Evolutionary conservation across 352 stramenopile species (phyloP).

Genomic region (Phytophthora podocarpi): DNA sequence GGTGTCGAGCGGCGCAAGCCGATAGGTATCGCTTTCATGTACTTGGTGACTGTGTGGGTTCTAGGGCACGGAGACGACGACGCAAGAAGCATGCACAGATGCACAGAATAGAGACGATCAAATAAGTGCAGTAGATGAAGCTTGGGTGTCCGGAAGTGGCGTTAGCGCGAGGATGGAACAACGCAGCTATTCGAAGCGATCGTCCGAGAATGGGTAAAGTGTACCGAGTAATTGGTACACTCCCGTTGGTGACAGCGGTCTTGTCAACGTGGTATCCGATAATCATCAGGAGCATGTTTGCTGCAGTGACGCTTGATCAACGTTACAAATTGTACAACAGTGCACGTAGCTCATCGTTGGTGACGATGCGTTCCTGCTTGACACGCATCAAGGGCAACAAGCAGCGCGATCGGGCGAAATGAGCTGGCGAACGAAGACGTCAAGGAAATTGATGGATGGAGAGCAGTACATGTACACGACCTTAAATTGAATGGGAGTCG

Average conservation of each 20-base stretch:
- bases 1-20: conserved; percentile 9
- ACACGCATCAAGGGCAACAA: neutral
- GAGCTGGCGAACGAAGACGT: conserved; percentile 11
- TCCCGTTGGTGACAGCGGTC: neutral
- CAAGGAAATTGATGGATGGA: conserved; percentile 15
- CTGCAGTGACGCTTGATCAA: too few relatives aligned
- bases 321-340: too few relatives aligned
- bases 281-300: too few relatives aligned
- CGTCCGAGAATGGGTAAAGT: conserved; percentile 21
- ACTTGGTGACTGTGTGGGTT: neutral
- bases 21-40: conserved; percentile 21
- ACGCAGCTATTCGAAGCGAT: conserved; percentile 13
- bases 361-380: too few relatives aligned
- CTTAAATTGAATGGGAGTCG: conserved; percentile 29
- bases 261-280: too few relatives aligned
- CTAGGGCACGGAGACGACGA: conserved; percentile 3
- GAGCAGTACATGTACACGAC: conserved; percentile 4
- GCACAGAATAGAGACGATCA: neutral
- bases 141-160: neutral
- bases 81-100: conserved; percentile 16
- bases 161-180: neutral
- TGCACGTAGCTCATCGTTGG: too few relatives aligned
- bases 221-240: conserved; percentile 1
- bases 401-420: neutral
- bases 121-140: neutral